Conservation (phyloP, 768 basidiomycete genomes). For the Termitomyces sp. region DNA sequence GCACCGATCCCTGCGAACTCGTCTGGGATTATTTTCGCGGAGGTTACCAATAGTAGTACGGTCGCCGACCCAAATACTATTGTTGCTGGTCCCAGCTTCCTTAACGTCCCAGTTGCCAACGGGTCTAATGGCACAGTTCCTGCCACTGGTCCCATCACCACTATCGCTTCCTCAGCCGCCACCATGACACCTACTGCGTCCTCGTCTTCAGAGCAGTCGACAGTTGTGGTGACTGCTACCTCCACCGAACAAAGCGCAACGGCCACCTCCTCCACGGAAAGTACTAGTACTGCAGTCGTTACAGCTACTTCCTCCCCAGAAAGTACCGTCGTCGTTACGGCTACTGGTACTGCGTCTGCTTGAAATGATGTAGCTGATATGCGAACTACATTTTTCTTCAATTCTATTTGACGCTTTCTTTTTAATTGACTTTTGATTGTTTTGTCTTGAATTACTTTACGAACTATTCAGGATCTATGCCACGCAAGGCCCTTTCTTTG, state of each 20-base stretch:
- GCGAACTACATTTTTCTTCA: background rate
- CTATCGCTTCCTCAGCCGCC: background rate
- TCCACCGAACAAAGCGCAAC: too few relatives aligned
- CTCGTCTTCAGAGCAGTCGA: slow-evolving; percentile 1
- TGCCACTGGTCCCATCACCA: background rate
- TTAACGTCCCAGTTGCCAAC: slow-evolving; percentile 8
- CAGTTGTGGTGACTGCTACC: background rate
- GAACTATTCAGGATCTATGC: background rate
- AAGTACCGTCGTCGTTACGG: background rate
- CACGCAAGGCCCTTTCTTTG: too few relatives aligned
- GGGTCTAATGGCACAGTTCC: slow-evolving; percentile 2
- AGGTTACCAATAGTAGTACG: slow-evolving; percentile 10
- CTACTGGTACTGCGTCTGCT: slow-evolving; percentile 1
- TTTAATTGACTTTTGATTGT: background rate
- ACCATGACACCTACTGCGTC: background rate
- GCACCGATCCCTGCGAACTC: slow-evolving; percentile 10
- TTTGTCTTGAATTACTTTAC: background rate
- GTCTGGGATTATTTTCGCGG: slow-evolving; percentile 8
- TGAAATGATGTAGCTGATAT: background rate
- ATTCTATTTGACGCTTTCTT: background rate
- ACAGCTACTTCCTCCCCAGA: background rate
- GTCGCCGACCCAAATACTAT: slow-evolving; percentile 2
- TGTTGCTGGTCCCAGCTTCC: slow-evolving; percentile 11
- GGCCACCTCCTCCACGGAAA: background rate
- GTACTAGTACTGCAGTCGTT: background rate